These are phyloP conservation scores for Huiozyma naganishii DNA, from an alignment of 805 yeast genomes.

Conservation along the genomic window DNA sequence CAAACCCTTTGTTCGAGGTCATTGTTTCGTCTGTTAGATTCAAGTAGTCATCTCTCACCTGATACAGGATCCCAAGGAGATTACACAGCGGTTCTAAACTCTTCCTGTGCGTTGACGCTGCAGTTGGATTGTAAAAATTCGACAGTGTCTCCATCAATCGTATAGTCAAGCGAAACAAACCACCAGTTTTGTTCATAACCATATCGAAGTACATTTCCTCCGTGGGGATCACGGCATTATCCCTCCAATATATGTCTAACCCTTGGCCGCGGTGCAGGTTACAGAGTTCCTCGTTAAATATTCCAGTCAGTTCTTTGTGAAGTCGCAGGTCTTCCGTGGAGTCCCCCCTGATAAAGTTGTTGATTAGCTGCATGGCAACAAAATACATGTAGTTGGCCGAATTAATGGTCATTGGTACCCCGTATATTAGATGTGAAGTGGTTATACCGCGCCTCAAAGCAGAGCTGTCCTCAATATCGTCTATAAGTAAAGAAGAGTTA, in stretches of 20 bases:
- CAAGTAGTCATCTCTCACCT: slow-evolving; percentile 73
- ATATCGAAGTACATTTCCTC: slow-evolving; percentile 59
- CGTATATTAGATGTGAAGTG: slow-evolving; percentile 68
- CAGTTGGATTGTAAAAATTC: neutral
- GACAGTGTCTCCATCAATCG: slow-evolving; percentile 41
- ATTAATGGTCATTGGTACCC: slow-evolving; percentile 71
- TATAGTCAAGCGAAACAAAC: slow-evolving; percentile 67
- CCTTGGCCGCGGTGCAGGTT: slow-evolving; percentile 88
- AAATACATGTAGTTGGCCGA: slow-evolving; percentile 78
- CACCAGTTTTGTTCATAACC: slow-evolving; percentile 88
- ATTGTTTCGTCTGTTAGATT: slow-evolving; percentile 42
- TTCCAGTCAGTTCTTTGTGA: slow-evolving; percentile 26
- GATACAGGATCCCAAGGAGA: slow-evolving; percentile 72
- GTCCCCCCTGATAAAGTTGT: slow-evolving; percentile 20
- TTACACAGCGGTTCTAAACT: slow-evolving; percentile 54
- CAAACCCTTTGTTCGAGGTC: slow-evolving; percentile 60
- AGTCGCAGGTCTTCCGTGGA: slow-evolving; percentile 3
- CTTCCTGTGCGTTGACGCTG: slow-evolving; percentile 1
- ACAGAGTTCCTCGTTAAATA: slow-evolving; percentile 62
- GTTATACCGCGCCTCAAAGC: slow-evolving; percentile 63
- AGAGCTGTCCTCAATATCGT: slow-evolving; percentile 82
- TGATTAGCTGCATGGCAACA: slow-evolving; percentile 46
- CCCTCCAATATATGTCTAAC: slow-evolving; percentile 82
- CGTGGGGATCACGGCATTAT: slow-evolving; percentile 39
- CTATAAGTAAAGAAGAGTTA: slow-evolving; percentile 59